Base-by-base conservation (phyloP, 2,329 filamentous ascomycete genomes). In the Lachnellula occidentalis region DNA sequence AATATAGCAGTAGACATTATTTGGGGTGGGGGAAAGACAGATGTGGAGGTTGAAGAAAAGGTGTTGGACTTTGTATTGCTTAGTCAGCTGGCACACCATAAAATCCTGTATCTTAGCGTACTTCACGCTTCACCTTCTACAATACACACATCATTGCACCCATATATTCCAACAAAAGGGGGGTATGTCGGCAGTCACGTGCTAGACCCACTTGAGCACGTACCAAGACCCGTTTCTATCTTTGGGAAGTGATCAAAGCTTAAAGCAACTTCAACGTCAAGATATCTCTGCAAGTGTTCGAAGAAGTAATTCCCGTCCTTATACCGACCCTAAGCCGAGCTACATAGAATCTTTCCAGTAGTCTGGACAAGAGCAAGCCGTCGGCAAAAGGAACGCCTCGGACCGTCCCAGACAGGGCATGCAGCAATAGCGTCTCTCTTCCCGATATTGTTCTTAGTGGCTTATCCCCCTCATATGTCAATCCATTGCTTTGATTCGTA, bases 131-230 rank as follows among this genome's bases (percentile, higher is more conserved):
- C n/a, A n/a, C n/a, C n/a, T n/a, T n/a, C n/a, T n/a, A n/a, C n/a
- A n/a, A n/a, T n/a, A n/a, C n/a, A n/a, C n/a, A n/a, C n/a, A n/a
- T n/a, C n/a, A n/a, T n/a, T n/a, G n/a, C n/a, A n/a, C n/a, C n/a
- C n/a, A n/a, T n/a, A n/a, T n/a, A n/a, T n/a, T n/a, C n/a, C n/a
- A n/a, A n/a, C n/a, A n/a, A n/a, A n/a, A 9, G 27, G 27, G 90
- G 82, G 59, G 95, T 85, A 51, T 79, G 2, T 79, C 72, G 14
- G n/a, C 5, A 39, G 3, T 39, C 36, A 39, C 36, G 36, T 39
- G 36, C 9, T 9, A 9, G 15, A 39, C 17, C 36, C 36, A 39
- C 36, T 17, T 39, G 5, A 39, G n/a, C 27, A 11, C 27, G 27
- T 9, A 31, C 27, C 27, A n/a, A n/a, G 2, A n/a, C 6, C n/a